phyloP scores from a whole-genome alignment of 345 rosid species.

The Kandelia obovata region DNA sequence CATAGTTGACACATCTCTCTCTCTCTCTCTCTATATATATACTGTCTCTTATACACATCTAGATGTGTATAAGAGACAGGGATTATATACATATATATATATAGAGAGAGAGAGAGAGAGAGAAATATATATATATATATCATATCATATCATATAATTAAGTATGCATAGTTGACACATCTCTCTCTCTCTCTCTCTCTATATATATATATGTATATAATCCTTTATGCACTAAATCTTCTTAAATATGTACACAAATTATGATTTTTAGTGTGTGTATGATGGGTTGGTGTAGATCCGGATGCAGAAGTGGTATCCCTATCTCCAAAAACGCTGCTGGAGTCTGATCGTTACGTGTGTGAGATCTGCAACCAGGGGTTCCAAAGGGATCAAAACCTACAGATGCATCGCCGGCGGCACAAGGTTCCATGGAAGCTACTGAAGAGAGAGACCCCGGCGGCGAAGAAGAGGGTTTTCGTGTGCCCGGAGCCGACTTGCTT shows the following conservation, averaged over 20 bases:
- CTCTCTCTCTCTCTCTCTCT: no score
- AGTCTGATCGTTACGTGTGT: constrained; percentile 89
- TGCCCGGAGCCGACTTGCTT: constrained; percentile 94
- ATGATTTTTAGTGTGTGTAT: neutral
- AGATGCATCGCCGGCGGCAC: constrained; percentile 95
- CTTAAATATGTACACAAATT: no score
- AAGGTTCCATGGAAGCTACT: constrained; percentile 99
- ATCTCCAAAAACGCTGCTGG: constrained; percentile 82
- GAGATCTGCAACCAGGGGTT: constrained; percentile 99
- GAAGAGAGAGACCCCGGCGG: constrained; percentile 71
- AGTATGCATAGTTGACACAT: no score
- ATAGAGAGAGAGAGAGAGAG: no score
- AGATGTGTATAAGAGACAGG: no score
- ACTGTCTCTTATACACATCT: no score
- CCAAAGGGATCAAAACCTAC: constrained; percentile 94
- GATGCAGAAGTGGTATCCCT: constrained; percentile 91
- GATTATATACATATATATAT: neutral
- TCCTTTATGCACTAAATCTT: no score
- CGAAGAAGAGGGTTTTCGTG: constrained; percentile 74
- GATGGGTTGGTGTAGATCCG: constrained; percentile 54
- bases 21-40: no score
- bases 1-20: no score
- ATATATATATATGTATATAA: no score
- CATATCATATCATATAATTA: no score
- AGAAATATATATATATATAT: no score